Conservation (phyloP, 2,329 filamentous ascomycete genomes). For the Talaromyces amestolkiae region DNA sequence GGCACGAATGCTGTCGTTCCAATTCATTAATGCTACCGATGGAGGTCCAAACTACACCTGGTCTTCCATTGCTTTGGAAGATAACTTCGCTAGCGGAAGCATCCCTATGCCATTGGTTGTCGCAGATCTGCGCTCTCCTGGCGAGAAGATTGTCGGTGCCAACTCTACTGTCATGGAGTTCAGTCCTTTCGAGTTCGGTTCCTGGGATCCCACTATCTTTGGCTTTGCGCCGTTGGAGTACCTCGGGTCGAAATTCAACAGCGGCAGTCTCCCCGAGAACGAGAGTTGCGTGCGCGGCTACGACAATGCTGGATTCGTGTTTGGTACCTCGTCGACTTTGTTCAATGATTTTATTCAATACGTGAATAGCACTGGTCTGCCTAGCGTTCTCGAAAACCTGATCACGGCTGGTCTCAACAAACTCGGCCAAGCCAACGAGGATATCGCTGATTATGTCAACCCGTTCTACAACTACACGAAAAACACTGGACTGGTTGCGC, state of each 20-base stretch:
- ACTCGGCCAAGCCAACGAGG: slow-evolving; percentile 61
- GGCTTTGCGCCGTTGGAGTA: slow-evolving; percentile 70
- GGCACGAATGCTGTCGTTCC: slow-evolving; percentile 79
- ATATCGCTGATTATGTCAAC: slow-evolving; percentile 77
- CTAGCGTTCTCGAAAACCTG: slow-evolving; percentile 51
- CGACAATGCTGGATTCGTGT: slow-evolving; percentile 77
- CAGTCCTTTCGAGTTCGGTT: slow-evolving; percentile 76
- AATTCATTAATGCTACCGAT: slow-evolving; percentile 72
- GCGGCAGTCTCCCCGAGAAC: slow-evolving; percentile 56
- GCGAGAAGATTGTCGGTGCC: slow-evolving; percentile 59
- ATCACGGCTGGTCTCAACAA: slow-evolving; percentile 53
- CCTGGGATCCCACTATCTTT: slow-evolving; percentile 69
- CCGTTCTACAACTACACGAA: slow-evolving; percentile 69
- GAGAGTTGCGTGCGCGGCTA: slow-evolving; percentile 71
- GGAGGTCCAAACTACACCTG: slow-evolving; percentile 78
- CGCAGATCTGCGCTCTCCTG: slow-evolving; percentile 64
- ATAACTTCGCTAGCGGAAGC: slow-evolving; percentile 61
- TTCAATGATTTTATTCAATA: slow-evolving; percentile 76
- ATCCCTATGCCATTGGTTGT: slow-evolving; percentile 73
- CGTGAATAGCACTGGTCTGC: slow-evolving; percentile 56
- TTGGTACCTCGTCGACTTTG: slow-evolving; percentile 80
- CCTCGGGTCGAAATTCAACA: slow-evolving; percentile 69
- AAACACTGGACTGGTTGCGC: slow-evolving; percentile 57
- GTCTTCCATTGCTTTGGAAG: slow-evolving; percentile 68
- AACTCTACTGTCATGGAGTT: slow-evolving; percentile 77